phyloP scores from a whole-genome alignment of 2,329 filamentous ascomycete genomes.

The Zalaria obscura region DNA sequence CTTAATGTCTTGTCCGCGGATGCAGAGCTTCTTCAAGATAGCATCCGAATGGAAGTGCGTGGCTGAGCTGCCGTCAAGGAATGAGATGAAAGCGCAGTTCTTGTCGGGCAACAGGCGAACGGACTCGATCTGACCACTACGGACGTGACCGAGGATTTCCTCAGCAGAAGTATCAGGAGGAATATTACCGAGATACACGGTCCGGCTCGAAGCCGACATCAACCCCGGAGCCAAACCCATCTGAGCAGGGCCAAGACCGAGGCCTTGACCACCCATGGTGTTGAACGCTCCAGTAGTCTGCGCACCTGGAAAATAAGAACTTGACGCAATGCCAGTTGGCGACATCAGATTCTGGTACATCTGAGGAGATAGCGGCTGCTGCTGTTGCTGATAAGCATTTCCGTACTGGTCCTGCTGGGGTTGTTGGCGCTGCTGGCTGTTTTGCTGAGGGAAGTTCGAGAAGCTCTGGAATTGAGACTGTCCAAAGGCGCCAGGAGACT shows the following conservation, averaged over 20 bases:
- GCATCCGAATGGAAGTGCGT: slow-evolving; percentile 99
- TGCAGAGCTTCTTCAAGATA: slow-evolving; percentile 97
- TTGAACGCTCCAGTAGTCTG: slow-evolving; percentile 72
- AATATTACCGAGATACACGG: slow-evolving; percentile 95
- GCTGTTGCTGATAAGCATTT: slow-evolving; percentile 61
- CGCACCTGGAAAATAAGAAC: slow-evolving; percentile 65
- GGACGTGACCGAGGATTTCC: slow-evolving; percentile 89
- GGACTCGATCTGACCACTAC: slow-evolving; percentile 98
- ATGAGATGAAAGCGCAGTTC: slow-evolving; percentile 99
- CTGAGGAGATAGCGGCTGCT: slow-evolving; percentile 56
- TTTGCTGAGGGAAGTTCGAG: slow-evolving; percentile 56
- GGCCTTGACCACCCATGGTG: slow-evolving; percentile 40
- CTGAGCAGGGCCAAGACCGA: slow-evolving; percentile 53
- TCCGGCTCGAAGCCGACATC: slow-evolving; percentile 82
- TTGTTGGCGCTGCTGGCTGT: slow-evolving; percentile 36
- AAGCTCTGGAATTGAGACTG: slow-evolving; percentile 86
- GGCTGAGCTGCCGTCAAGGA: slow-evolving; percentile 91
- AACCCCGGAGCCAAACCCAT: slow-evolving; percentile 66
- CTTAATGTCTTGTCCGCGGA: slow-evolving; percentile 98
- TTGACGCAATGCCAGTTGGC: slow-evolving; percentile 66
- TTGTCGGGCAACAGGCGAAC: slow-evolving; percentile 92
- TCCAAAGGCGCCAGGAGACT: slow-evolving; percentile 76
- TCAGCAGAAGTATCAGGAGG: slow-evolving; percentile 95
- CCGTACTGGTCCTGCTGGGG: slow-evolving; percentile 44
- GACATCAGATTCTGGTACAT: slow-evolving; percentile 77